Evolutionary conservation across 2,329 filamentous ascomycete species (phyloP), one percentile per base, ranked within the genome.

Genomic region (Chalara sp.): DNA sequence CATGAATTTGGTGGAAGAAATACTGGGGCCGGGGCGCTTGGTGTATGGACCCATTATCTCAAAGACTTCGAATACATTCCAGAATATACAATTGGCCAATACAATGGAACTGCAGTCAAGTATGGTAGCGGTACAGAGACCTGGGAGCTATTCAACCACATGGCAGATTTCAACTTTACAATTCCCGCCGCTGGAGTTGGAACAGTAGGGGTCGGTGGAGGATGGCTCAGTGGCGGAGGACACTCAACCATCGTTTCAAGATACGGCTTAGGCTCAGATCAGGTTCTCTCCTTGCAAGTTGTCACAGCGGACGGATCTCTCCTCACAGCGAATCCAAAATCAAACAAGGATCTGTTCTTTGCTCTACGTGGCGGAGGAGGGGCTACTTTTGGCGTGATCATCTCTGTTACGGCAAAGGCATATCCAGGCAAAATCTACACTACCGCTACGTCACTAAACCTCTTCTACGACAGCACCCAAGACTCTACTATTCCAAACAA

Each of bases 321-420:
- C 13, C 12, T 55, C 1, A 55, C 50, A 1, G 50, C 51, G 1
- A 53, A 76, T 37, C 21, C 51, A 48, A 50, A 30, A 21, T 11
- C 45, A 32, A 49, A 54, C 32, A 30, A 33, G n/a, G 53, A 56
- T 45, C 33, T 57, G n/a, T 54, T 53, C 39, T 57, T 46, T 29
- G 57, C 57, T 32, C 32, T 55, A 7, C 46, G 55, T n/a, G 57
- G 57, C 7, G 37, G 48, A 28, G 48, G 51, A 11, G 47, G 42
- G n/a, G n/a, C 41, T 4, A 54, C 56, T 8, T 58, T 46, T n/a
- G 55, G 52, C 21, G 32, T 56, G 13, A 46, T 58, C 2, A 56
- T 52, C 1, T 79, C 77, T 0, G 67, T 83, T 42, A 82, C 79
- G 0, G 61, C 78, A 10, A 75, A 75, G 52, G 74, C 76, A 0